Percentiles rank a stretch among this genome's conserved stretches.
phyloP scores from a whole-genome alignment of 345 rosid genomes.

The Capsella bursapastoris region DNA sequence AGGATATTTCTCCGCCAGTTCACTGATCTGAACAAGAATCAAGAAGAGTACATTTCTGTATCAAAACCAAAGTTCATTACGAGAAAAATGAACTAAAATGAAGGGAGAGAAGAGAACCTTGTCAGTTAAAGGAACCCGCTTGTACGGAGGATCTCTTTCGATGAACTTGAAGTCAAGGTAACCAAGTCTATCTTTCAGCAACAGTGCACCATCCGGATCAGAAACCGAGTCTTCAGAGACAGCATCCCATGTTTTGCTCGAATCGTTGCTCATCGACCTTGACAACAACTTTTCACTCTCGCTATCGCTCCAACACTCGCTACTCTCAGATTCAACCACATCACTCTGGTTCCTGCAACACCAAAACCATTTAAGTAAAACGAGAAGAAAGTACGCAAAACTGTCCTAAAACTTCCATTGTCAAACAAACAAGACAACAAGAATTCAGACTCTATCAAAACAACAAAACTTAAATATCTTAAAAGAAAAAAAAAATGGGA shows the following conservation, averaged over 20 bases:
- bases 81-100: neutral
- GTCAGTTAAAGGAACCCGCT: conserved; percentile 65
- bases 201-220: conserved; percentile 58
- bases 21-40: conserved; percentile 52
- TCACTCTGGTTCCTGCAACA: conserved; percentile 48
- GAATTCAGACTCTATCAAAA: neutral
- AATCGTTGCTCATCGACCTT: conserved; percentile 52
- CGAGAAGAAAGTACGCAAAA: neutral
- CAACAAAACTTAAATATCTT: neutral
- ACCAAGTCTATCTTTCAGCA: conserved; percentile 62
- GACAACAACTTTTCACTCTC: conserved; percentile 66
- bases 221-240: conserved; percentile 65
- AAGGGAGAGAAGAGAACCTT: conserved; percentile 55
- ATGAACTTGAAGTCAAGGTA: conserved; percentile 58
- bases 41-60: neutral
- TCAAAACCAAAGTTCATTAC: neutral
- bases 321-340: conserved; percentile 55
- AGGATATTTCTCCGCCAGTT: conserved; percentile 53
- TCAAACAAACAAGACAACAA: neutral
- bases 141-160: conserved; percentile 66
- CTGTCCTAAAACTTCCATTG: neutral
- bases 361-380: neutral
- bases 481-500: neutral
- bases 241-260: conserved; percentile 72
- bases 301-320: conserved; percentile 71